Evolutionary conservation across 1,139 yeast species (phyloP).

Genomic region (Protomyces inundatus): DNA sequence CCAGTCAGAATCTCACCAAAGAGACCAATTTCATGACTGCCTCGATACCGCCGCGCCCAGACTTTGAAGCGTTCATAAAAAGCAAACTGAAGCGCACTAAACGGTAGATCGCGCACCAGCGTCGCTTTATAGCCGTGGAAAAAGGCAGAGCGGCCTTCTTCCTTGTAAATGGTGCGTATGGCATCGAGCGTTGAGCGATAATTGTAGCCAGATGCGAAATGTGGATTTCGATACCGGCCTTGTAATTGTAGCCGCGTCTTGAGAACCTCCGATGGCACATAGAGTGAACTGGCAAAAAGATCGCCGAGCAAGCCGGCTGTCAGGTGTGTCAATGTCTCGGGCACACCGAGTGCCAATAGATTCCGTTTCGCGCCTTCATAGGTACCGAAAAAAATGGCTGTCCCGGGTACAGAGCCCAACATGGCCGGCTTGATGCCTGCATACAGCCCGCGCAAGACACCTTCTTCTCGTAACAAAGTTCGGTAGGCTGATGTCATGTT

Average conservation of each 20-base stretch:
- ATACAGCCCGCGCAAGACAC: constrained; percentile 74
- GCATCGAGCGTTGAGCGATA: constrained; percentile 68
- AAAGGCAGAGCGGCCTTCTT: constrained; percentile 71
- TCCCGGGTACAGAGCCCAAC: constrained; percentile 53
- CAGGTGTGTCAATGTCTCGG: constrained; percentile 75
- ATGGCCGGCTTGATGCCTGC: constrained; percentile 91
- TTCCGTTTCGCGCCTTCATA: constrained; percentile 75
- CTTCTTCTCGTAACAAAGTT: constrained; percentile 75
- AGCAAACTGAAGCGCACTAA: constrained; percentile 91
- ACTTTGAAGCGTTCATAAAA: constrained; percentile 60
- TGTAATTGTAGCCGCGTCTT: constrained; percentile 90
- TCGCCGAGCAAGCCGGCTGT: constrained; percentile 89
- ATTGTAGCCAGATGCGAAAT: constrained; percentile 78
- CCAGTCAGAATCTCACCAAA: constrained; percentile 75
- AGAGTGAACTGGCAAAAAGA: constrained; percentile 79
- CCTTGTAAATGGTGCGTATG: constrained; percentile 44
- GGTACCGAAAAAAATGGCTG: constrained; percentile 79
- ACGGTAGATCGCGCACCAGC: constrained; percentile 82
- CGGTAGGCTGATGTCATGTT: constrained; percentile 64
- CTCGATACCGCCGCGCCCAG: constrained; percentile 39
- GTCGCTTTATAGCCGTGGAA: constrained; percentile 94
- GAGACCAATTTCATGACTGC: constrained; percentile 44
- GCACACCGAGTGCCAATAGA: constrained; percentile 60
- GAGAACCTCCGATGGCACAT: constrained; percentile 96
- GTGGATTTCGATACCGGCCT: constrained; percentile 76